phyloP scores from a whole-genome alignment of 371 early-diverging fungal genomes.

The Furculomyces boomerangus region DNA sequence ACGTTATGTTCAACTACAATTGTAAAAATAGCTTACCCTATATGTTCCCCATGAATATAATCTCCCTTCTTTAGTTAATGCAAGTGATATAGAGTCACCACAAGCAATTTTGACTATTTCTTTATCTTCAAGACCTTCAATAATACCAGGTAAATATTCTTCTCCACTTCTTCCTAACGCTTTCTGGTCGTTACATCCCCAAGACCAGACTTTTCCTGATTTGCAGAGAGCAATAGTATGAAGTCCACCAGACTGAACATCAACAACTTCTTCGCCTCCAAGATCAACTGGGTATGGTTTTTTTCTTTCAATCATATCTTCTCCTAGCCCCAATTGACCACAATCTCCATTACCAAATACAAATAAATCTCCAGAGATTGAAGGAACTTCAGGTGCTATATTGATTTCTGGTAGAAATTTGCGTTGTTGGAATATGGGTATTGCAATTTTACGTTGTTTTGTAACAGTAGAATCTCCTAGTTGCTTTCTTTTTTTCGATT shows the following conservation, averaged over 20 bases:
- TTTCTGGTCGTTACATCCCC: constrained; percentile 98
- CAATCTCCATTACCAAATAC: constrained; percentile 91
- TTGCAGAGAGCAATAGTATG: constrained; percentile 68
- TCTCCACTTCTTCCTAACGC: constrained; percentile 85
- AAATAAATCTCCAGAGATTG: constrained; percentile 43
- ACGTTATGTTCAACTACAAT: not conserved
- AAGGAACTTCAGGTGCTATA: constrained; percentile 5
- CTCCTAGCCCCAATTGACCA: constrained; percentile 90
- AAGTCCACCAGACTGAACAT: constrained; percentile 75
- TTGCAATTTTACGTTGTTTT: not conserved
- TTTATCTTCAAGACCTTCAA: constrained; percentile 45
- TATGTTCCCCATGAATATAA: constrained; percentile 96
- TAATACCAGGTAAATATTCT: constrained; percentile 42
- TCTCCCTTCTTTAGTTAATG: constrained; percentile 63
- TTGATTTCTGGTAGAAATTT: constrained; percentile 7
- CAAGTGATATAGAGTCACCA: constrained; percentile 85
- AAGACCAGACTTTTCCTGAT: constrained; percentile 61
- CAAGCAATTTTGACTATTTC: constrained; percentile 71
- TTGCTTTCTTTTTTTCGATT: not conserved
- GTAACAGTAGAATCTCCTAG: not conserved
- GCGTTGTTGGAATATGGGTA: constrained; percentile 8
- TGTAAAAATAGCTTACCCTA: constrained; percentile 14
- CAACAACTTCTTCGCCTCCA: constrained; percentile 30
- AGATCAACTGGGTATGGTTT: constrained; percentile 60
- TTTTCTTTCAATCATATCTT: constrained; percentile 50